Evolutionary conservation across 306 rosid species (phyloP), one percentile per base, ranked within the genome.

Genomic region (Neltuma alba): DNA sequence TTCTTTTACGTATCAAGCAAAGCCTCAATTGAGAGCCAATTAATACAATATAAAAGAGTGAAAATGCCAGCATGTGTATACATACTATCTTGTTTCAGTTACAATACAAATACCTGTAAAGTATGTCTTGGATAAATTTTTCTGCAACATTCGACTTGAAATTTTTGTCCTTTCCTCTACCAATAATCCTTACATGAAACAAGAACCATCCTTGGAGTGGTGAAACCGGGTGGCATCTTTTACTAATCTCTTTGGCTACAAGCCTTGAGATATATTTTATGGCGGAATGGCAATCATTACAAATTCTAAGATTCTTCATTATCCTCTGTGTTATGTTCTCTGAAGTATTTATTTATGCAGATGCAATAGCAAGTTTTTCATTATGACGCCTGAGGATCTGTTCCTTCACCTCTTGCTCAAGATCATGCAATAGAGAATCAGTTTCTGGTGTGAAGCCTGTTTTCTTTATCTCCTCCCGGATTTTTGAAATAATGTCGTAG

Each of bases 231-330:
- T 90, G 30, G 88, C 83, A 63, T 93, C 95, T 85, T 95, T 90
- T 61, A 91, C 87, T 82, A 76, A 91, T 93, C 84, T 93, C 93
- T 85, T 97, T 86, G 61, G 87, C 87, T 75, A 87, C 95, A 54
- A 93, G 98, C 91, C 73, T 86, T 81, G 98, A 91, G 69, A 93
- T 89, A 83, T 85, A 93, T 74, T 93, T 91, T 80, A 93, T 91
- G 83, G 97, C 97, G 5, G 91, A 76, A 76, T 93, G 93, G 27
- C 92, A 91, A 76, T 93, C 98, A 82, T 88, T 88, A 77, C 97
- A 91, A 57, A 93, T 93, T 87, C 97, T 91, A 67, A 91, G 97
- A 85, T 93, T 93, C 79, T 93, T 93, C 92, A 86, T 89, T 74
- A 93, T 89, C 79, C 95, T 91, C 77, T 89, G 36, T 8, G 88